Percentiles rank a stretch among this genome's conserved stretches.
phyloP scores from a whole-genome alignment of 106 monocot species.

The Platanthera guangdongensis region DNA sequence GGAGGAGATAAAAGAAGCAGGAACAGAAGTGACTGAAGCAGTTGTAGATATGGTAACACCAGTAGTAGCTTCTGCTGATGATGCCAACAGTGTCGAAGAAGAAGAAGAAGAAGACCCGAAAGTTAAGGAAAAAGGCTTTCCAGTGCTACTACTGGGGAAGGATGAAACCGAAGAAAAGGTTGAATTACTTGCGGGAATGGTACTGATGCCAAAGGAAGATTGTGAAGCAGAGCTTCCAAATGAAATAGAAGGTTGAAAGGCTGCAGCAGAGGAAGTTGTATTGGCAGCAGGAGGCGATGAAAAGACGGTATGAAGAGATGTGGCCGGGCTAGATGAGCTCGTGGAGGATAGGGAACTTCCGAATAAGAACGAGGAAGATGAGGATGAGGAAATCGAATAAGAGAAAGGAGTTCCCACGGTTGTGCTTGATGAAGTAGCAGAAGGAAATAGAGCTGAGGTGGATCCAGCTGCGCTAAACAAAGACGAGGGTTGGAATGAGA shows the following conservation, averaged over 20 bases:
- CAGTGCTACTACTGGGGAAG: background rate
- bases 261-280: background rate
- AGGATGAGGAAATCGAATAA: background rate
- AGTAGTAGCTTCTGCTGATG: background rate
- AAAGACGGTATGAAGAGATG: background rate
- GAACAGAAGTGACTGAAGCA: background rate
- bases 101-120: constrained; percentile 2
- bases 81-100: background rate
- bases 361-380: constrained; percentile 1
- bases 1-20: background rate
- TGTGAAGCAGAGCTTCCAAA: constrained; percentile 6
- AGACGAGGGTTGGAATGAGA: background rate
- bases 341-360: background rate
- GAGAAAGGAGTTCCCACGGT: background rate
- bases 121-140: background rate
- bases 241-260: background rate
- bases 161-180: background rate
- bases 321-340: background rate
- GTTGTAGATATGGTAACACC: background rate
- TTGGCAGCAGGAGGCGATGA: background rate
- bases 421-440: constrained; percentile 3
- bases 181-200: background rate
- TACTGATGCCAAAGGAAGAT: background rate
- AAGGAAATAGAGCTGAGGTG: background rate
- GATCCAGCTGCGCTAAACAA: background rate